These are phyloP conservation scores for Pichia rugopelliculosa DNA, from an alignment of 805 yeast species.

Conservation along the genomic window DNA sequence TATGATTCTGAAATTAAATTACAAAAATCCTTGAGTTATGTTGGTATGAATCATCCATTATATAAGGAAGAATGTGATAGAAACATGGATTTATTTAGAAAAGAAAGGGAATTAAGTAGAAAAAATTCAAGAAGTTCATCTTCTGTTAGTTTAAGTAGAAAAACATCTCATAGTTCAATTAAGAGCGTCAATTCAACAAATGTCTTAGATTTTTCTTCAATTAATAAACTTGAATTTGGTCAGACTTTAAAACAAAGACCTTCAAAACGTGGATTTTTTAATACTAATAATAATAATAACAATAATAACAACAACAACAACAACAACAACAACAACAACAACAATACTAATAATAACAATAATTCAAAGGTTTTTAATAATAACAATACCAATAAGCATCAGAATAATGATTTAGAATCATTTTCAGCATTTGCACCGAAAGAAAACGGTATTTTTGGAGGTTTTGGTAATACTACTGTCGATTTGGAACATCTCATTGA, in stretches of 20 bases:
- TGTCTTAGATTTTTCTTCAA: slow-evolving; percentile 20
- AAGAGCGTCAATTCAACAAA: slow-evolving; percentile 16
- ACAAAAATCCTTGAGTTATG: slow-evolving; percentile 39
- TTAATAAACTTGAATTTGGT: slow-evolving; percentile 11
- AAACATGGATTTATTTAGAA: slow-evolving; percentile 34
- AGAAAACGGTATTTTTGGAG: slow-evolving; percentile 21
- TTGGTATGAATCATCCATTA: slow-evolving; percentile 74
- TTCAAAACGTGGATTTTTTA: slow-evolving; percentile 1
- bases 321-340: too few relatives aligned
- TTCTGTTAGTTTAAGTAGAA: slow-evolving; percentile 10
- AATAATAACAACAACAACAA: not conserved
- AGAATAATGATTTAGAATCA: not conserved
- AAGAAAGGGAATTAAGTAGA: slow-evolving; percentile 28
- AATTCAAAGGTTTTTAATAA: not conserved
- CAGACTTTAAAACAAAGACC: slow-evolving; percentile 3
- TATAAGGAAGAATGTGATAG: slow-evolving; percentile 37
- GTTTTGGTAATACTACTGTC: slow-evolving; percentile 17
- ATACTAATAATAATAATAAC: not conserved
- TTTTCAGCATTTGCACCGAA: not conserved
- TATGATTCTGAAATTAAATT: slow-evolving; percentile 38
- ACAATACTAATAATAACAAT: not conserved
- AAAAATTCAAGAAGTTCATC: slow-evolving; percentile 18
- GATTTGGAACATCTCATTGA: slow-evolving; percentile 22
- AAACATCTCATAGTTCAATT: slow-evolving; percentile 11
- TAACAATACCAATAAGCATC: not conserved